These are phyloP conservation scores for Fusarium vanettenii DNA, from an alignment of 2,329 filamentous ascomycete species.

Conservation along the genomic window DNA sequence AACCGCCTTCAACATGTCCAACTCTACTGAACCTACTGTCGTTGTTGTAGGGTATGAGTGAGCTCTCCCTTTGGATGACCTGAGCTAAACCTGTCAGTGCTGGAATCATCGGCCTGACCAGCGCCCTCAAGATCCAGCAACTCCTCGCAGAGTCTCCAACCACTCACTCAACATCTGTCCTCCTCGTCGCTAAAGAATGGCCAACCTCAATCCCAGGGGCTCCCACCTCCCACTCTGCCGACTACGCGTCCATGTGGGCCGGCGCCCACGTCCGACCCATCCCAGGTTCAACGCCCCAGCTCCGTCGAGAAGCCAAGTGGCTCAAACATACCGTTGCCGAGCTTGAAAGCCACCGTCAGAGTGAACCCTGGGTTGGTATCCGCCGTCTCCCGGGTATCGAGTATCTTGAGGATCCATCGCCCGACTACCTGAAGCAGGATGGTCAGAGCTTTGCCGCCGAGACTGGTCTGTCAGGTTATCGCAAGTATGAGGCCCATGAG, in stretches of 20 bases:
- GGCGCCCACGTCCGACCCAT: constrained; percentile 68
- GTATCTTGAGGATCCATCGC: constrained; percentile 59
- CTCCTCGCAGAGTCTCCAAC: constrained; percentile 11
- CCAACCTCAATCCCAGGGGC: constrained; percentile 48
- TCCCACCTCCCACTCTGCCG: constrained; percentile 43
- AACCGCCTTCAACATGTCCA: constrained; percentile 7
- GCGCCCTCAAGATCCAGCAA: constrained; percentile 58
- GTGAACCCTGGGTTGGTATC: constrained; percentile 55
- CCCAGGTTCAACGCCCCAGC: constrained; percentile 50
- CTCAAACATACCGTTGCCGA: constrained; percentile 43
- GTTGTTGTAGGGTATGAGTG: constrained; percentile 44
- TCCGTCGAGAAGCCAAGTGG: constrained; percentile 48
- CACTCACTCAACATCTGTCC: constrained; percentile 17
- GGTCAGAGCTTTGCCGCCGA: constrained; percentile 41
- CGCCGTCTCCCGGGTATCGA: constrained; percentile 63
- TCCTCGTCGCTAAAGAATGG: constrained; percentile 50
- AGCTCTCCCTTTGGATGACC: not conserved
- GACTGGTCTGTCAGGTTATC: constrained; percentile 44
- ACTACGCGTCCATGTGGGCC: constrained; percentile 69
- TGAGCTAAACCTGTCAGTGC: constrained; percentile 53
- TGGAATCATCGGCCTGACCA: constrained; percentile 64
- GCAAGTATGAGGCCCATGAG: constrained; percentile 47
- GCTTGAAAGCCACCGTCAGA: constrained; percentile 35
- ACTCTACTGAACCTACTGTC: constrained; percentile 29
- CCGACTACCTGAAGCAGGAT: constrained; percentile 51